Base-by-base conservation (phyloP, 78 protist species). In the Dictyostelium intermedium region DNA sequence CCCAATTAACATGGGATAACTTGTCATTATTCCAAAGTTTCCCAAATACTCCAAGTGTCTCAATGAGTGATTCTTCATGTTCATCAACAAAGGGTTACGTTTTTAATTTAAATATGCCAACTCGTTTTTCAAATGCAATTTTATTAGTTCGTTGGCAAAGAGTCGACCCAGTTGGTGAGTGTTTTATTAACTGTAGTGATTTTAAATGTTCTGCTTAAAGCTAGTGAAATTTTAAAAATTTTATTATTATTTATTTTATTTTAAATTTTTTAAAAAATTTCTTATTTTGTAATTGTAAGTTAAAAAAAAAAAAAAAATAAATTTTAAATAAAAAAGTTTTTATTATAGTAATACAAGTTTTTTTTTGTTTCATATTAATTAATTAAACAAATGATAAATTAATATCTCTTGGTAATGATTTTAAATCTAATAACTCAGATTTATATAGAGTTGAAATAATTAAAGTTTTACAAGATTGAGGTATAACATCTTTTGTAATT, bases 91-190 rank as follows among this genome's bases (percentile, higher is more conserved):
- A 81, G 10, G 85, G 25, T 0, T 89, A 69, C 23, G 27, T 13
- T 7, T 39, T 89, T 7, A 25, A 32, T 14, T 25, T 89, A 16
- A 47, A 37, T 2, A 14, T 89, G 13, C 94, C 94, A 80, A 43
- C 87, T 5, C 9, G 94, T 11, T 78, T 20, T 5, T 3, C 32
- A 47, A 45, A 45, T 47, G 41, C 94, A 30, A 34, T 35, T 45
- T 47, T 89, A 11, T 9, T 80, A n/a, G 2, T 39, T 10, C 27
- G 85, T 27, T 89, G 87, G 87, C 94, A 89, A 70, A 9, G 94
- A 23, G 45, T 32, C 45, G 93, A 87, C 8, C 81, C 93, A 87
- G 93, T 69, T 18, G 93, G 93, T 32, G 93, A 87, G 37, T 76
- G 86, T 41, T 87, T 87, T 47, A 76, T 76, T 45, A 53, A 27